phyloP scores from a whole-genome alignment of 148 eudicot species.

The Persicaria maculosa region DNA sequence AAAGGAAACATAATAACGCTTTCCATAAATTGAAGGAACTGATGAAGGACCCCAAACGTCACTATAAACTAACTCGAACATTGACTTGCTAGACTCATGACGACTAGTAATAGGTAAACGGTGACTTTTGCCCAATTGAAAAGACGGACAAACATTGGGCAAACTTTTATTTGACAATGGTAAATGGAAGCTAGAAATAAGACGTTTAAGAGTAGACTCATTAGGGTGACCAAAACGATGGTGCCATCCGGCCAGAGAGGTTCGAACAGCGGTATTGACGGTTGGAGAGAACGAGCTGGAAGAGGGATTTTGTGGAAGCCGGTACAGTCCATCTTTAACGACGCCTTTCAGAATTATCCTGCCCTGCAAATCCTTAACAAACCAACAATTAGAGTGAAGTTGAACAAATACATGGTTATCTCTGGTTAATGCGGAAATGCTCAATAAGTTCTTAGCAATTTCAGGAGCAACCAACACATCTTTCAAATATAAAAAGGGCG shows the following conservation, averaged over 20 bases:
- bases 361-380: conserved; percentile 14
- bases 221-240: background rate
- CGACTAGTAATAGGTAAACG: background rate
- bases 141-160: background rate
- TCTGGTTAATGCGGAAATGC: background rate
- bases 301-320: too few species aligned
- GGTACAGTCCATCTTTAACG: background rate
- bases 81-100: background rate
- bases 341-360: background rate
- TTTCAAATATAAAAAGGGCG: too few species aligned
- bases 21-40: too few species aligned
- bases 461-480: background rate
- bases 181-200: background rate
- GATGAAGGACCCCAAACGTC: too few species aligned
- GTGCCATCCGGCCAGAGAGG: background rate
- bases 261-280: background rate
- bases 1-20: too few species aligned
- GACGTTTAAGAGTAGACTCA: background rate
- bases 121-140: background rate
- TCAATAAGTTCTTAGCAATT: background rate
- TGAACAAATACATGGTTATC: conserved; percentile 9
- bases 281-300: background rate
- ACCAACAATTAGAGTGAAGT: conserved; percentile 2
- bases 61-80: too few species aligned
- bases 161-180: background rate